Base-by-base conservation (phyloP, 306 rosid genomes). In the Castanopsis chinensis region DNA sequence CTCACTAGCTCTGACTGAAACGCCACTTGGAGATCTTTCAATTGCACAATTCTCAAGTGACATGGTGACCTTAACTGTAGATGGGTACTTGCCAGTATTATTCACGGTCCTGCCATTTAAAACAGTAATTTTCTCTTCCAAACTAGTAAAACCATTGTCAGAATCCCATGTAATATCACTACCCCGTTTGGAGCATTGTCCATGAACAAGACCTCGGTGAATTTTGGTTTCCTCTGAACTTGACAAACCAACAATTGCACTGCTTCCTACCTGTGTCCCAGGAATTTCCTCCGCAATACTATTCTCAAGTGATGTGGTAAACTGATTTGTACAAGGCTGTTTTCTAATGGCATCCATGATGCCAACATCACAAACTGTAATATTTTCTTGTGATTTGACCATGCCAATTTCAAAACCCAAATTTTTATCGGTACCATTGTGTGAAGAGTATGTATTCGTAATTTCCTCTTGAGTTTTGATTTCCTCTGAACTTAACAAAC, bases 11-110 rank as follows among this genome's bases (percentile, higher is more conserved):
- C 78, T 84, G 78, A 65, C 81, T 35, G 87, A 83, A 72, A 53
- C 70, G 73, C 68, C 58, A 67, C 61, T 79, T 74, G 80, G 76
- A 81, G 81, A 76, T n/a, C 37, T 73, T 75, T 81, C 84, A 8
- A 20, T 13, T 72, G 76, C 81, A 82, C 81, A 81, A 79, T 78
- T 79, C 82, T 78, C 91, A 81, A 76, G 80, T 77, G 83, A 85
- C 74, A 41, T 71, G 75, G 73, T 43, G 56, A 54, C 79, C 59
- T 84, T 78, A 84, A 80, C 35, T 14, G 74, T 58, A 49, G 85
- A 75, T 73, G 80, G 81, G 73, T 57, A 78, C 80, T 76, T 83
- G 23, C 53, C 81, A 30, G 77, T 49, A 78, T 78, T 79, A 64
- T 79, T 73, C 3, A 64, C 41, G 63, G 49, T 78, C 78, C 78